These are phyloP conservation scores for Neurospora terricola DNA, from an alignment of 495 filamentous ascomycete species.

Conservation along the genomic window DNA sequence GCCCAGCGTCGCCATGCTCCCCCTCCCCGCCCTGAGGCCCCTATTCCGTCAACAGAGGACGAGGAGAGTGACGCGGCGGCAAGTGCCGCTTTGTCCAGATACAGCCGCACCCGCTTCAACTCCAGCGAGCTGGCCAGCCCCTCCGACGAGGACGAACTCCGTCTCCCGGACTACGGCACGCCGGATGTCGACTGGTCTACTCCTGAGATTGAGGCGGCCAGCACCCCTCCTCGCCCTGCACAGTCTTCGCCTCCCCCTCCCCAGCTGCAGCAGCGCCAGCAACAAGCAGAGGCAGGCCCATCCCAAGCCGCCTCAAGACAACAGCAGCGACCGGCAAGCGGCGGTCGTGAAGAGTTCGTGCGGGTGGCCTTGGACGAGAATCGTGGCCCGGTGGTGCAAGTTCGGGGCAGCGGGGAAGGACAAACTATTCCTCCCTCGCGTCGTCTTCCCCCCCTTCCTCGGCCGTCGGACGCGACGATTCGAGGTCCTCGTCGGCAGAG, in stretches of 20 bases:
- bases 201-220: background rate
- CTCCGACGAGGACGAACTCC: background rate
- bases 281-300: background rate
- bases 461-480: background rate
- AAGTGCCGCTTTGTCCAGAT: background rate
- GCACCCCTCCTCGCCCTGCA: background rate
- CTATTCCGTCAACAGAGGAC: background rate
- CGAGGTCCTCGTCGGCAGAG: background rate
- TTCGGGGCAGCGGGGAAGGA: fast-evolving
- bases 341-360: background rate
- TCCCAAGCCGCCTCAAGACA: background rate
- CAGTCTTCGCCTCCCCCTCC: background rate
- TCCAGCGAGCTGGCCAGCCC: background rate
- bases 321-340: background rate
- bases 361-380: background rate
- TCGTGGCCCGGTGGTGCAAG: background rate
- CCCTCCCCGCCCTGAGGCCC: background rate
- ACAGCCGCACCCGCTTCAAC: background rate
- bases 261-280: background rate
- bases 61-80: background rate
- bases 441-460: background rate
- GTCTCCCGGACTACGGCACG: background rate
- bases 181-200: background rate
- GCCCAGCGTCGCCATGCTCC: background rate
- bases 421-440: background rate